Evolutionary conservation across 148 eudicot genomes (phyloP).

Genomic region (Chenopodium formosanum): DNA sequence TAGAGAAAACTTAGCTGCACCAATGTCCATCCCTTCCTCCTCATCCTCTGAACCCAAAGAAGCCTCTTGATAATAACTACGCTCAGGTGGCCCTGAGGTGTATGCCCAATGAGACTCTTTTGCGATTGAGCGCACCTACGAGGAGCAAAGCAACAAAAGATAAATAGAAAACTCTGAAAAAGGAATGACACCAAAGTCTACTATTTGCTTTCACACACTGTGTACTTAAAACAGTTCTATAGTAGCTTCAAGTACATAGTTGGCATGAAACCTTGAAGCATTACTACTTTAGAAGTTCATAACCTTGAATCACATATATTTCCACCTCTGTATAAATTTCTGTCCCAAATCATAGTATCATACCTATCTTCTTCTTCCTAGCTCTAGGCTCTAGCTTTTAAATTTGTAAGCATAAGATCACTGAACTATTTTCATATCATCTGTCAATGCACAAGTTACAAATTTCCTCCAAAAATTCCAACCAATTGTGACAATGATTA

Average conservation of each 20-base stretch:
- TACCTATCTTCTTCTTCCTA: neutral
- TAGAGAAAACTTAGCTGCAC: constrained; percentile 41
- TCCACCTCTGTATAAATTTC: neutral
- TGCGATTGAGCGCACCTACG: constrained; percentile 85
- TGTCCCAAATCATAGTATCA: neutral
- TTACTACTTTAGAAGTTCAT: too few relatives aligned
- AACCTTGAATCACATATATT: neutral
- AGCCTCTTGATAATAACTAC: constrained; percentile 64
- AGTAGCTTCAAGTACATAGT: neutral
- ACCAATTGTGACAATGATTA: neutral
- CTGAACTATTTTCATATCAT: neutral
- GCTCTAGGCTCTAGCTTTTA: neutral
- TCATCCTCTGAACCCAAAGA: constrained; percentile 39
- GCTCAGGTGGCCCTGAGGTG: constrained; percentile 80
- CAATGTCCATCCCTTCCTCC: constrained; percentile 43
- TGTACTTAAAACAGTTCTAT: neutral
- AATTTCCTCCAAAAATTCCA: neutral
- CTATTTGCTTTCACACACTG: neutral
- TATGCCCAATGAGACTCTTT: constrained; percentile 97
- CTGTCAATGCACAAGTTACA: neutral
- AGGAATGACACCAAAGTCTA: neutral
- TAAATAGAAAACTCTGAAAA: neutral
- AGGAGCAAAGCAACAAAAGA: constrained; percentile 16
- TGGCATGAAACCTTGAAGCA: neutral
- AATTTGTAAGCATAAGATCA: neutral